Conservation (phyloP, 768 basidiomycete species). For the Asterophora lycoperdoides region DNA sequence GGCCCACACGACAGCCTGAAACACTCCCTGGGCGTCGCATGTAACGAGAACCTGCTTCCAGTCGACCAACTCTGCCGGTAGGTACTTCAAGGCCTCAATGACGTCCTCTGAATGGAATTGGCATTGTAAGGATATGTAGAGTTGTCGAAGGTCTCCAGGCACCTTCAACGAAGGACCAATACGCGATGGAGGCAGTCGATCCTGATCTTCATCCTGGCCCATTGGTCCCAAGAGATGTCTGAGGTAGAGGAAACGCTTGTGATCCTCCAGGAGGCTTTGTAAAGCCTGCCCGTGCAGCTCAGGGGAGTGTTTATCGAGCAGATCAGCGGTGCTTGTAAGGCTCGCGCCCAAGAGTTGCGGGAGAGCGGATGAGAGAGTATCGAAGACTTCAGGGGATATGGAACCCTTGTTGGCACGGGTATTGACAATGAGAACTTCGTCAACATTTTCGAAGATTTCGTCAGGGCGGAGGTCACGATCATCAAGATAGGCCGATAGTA, state of each 20-base stretch:
- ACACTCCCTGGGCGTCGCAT: slow-evolving; percentile 65
- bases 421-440: slow-evolving; percentile 54
- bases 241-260: slow-evolving; percentile 72
- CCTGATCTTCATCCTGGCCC: slow-evolving; percentile 39
- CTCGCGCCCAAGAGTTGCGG: slow-evolving; percentile 59
- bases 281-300: slow-evolving; percentile 63
- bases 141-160: slow-evolving; percentile 45
- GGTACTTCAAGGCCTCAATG: slow-evolving; percentile 53
- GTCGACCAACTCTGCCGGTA: slow-evolving; percentile 53
- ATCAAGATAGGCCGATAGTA: slow-evolving; percentile 69
- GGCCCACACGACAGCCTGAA: slow-evolving; percentile 81
- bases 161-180: slow-evolving; percentile 39
- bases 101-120: slow-evolving; percentile 61
- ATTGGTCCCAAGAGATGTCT: slow-evolving; percentile 62
- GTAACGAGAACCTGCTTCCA: slow-evolving; percentile 49
- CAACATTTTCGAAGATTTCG: slow-evolving; percentile 63
- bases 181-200: slow-evolving; percentile 18
- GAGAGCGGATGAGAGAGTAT: slow-evolving; percentile 53
- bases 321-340: slow-evolving; percentile 60
- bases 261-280: slow-evolving; percentile 38
- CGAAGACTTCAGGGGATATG: slow-evolving; percentile 53
- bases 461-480: slow-evolving; percentile 59
- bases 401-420: slow-evolving; percentile 42
- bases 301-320: slow-evolving; percentile 70
- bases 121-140: slow-evolving; percentile 73